Conservation (phyloP, 352 stramenopile genomes). For the Pilasporangium apinafurcum region DNA sequence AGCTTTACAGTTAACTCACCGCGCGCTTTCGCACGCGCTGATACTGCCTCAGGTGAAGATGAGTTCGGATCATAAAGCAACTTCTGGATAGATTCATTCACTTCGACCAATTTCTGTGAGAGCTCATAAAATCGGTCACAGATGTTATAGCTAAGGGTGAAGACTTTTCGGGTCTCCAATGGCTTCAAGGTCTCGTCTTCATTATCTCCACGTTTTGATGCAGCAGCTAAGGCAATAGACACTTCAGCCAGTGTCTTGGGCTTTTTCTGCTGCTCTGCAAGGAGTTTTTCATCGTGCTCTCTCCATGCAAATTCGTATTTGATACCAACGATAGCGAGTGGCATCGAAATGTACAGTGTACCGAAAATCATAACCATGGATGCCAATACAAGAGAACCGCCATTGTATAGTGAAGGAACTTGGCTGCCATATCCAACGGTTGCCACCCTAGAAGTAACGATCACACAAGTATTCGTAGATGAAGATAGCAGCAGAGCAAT, state of each 20-base stretch:
- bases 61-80: slow-evolving; percentile 7
- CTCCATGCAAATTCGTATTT: slow-evolving; percentile 38
- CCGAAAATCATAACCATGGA: slow-evolving; percentile 54
- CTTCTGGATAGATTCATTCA: slow-evolving; percentile 3
- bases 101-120: background rate
- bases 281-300: slow-evolving; percentile 15
- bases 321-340: slow-evolving; percentile 45
- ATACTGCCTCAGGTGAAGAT: background rate
- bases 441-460: slow-evolving; percentile 19
- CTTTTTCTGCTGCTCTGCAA: background rate
- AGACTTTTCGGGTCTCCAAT: background rate
- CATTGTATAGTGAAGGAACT: slow-evolving; percentile 34
- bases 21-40: slow-evolving; percentile 15
- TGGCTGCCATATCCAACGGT: slow-evolving; percentile 52
- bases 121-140: slow-evolving; percentile 1
- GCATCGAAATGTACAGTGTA: slow-evolving; percentile 45
- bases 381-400: slow-evolving; percentile 20
- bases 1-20: slow-evolving; percentile 23
- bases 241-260: background rate
- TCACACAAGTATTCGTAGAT: background rate
- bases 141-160: slow-evolving; percentile 1
- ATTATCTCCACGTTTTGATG: too few relatives aligned
- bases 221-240: too few relatives aligned
- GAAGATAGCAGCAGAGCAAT: background rate
- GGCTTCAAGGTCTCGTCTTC: too few relatives aligned